phyloP scores from a whole-genome alignment of 768 basidiomycete species.

The Russula vinacea region DNA sequence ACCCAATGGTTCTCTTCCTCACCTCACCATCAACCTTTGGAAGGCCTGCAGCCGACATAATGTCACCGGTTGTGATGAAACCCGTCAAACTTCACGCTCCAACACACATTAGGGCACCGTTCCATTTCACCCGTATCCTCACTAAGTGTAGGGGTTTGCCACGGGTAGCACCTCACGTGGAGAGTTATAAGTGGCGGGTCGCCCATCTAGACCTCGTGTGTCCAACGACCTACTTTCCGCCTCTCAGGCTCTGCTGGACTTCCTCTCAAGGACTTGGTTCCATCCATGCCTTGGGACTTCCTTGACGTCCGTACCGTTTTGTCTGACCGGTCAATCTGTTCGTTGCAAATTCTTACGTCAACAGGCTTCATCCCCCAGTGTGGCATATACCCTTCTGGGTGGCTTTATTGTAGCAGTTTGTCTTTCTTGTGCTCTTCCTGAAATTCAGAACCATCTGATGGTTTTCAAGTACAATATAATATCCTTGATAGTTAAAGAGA shows the following conservation, averaged over 20 bases:
- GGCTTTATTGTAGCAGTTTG: slow-evolving; percentile 51
- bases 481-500: slow-evolving; percentile 80
- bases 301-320: slow-evolving; percentile 27
- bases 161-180: too few relatives aligned
- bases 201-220: too few relatives aligned
- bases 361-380: slow-evolving; percentile 51
- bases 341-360: slow-evolving; percentile 33
- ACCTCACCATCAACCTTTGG: too few relatives aligned
- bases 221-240: background rate
- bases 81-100: too few relatives aligned
- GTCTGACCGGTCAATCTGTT: slow-evolving; percentile 3
- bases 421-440: slow-evolving; percentile 1
- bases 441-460: slow-evolving; percentile 7
- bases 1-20: too few relatives aligned
- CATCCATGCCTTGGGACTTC: slow-evolving; percentile 20
- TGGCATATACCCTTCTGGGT: slow-evolving; percentile 63
- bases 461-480: slow-evolving; percentile 73
- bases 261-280: background rate
- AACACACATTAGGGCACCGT: too few relatives aligned
- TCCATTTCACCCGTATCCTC: too few relatives aligned
- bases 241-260: background rate
- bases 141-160: too few relatives aligned
- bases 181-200: too few relatives aligned
- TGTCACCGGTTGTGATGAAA: too few relatives aligned
- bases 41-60: too few relatives aligned